Evolutionary conservation across 495 filamentous ascomycete species (phyloP).

Genomic region (Penicillium cosmopolitanum): DNA sequence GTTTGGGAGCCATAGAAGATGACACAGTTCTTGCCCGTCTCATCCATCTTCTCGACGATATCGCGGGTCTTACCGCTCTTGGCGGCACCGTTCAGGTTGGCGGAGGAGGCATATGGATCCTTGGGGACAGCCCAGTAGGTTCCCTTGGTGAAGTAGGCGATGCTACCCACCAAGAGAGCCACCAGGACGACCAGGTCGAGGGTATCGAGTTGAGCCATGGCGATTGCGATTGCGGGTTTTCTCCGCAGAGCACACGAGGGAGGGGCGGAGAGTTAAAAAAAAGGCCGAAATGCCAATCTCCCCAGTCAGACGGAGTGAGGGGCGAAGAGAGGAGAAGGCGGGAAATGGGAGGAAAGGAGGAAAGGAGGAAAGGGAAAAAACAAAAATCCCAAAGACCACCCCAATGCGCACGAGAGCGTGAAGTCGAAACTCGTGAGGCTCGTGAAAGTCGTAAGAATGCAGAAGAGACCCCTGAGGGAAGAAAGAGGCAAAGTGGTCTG

Average conservation of each 20-base stretch:
- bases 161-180: slow-evolving; percentile 79
- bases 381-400: background rate
- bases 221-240: slow-evolving; percentile 16
- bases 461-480: slow-evolving; percentile 6
- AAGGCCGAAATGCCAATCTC: background rate
- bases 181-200: slow-evolving; percentile 90
- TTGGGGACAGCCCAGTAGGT: slow-evolving; percentile 82
- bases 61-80: slow-evolving; percentile 90
- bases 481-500: slow-evolving; percentile 33
- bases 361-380: slow-evolving; percentile 5
- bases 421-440: too few relatives aligned
- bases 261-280: background rate
- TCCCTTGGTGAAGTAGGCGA: slow-evolving; percentile 97
- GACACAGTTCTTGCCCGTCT: slow-evolving; percentile 94
- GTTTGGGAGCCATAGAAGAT: slow-evolving; percentile 99
- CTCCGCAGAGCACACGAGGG: slow-evolving; percentile 8
- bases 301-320: background rate
- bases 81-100: slow-evolving; percentile 65
- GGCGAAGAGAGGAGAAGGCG: background rate
- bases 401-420: background rate
- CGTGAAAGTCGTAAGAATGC: background rate
- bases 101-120: slow-evolving; percentile 80
- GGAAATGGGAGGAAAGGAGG: slow-evolving; percentile 11
- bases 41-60: slow-evolving; percentile 94
- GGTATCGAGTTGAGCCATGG: slow-evolving; percentile 95